phyloP scores from a whole-genome alignment of 2,329 filamentous ascomycete species.

The Cladosporium sp. region DNA sequence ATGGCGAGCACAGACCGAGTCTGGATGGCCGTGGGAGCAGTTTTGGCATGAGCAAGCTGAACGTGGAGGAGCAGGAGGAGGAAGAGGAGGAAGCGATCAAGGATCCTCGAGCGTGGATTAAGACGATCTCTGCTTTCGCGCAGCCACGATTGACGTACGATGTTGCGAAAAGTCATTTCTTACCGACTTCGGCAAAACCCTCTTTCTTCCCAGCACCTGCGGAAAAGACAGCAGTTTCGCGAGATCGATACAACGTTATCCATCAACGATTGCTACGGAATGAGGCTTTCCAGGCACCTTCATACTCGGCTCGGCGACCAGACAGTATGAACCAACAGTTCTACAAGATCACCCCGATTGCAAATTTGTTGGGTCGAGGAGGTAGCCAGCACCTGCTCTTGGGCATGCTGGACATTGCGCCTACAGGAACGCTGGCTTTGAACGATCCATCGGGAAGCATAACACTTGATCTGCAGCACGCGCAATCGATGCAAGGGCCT shows the following conservation, averaged over 20 bases:
- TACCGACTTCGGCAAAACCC: constrained; percentile 54
- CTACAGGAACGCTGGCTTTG: constrained; percentile 78
- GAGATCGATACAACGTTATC: constrained; percentile 87
- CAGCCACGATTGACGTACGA: constrained; percentile 81
- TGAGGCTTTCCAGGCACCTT: constrained; percentile 84
- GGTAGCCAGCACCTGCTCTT: constrained; percentile 83
- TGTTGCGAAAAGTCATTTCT: constrained; percentile 83
- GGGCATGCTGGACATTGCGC: constrained; percentile 76
- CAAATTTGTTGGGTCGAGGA: constrained; percentile 72
- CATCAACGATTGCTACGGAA: constrained; percentile 91
- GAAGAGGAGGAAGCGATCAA: constrained; percentile 60
- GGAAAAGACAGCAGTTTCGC: constrained; percentile 82
- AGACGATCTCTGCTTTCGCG: constrained; percentile 78
- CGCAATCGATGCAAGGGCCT: constrained; percentile 68
- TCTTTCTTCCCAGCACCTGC: constrained; percentile 67
- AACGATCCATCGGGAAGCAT: constrained; percentile 89
- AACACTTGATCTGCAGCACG: constrained; percentile 75
- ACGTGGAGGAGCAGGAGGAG: constrained; percentile 56
- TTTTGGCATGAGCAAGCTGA: constrained; percentile 56
- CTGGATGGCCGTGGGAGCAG: constrained; percentile 62
- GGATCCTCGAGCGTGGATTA: constrained; percentile 80
- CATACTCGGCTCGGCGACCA: constrained; percentile 58
- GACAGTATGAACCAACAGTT: constrained; percentile 59
- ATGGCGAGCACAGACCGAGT: constrained; percentile 32
- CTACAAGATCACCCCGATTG: constrained; percentile 87